Evolutionary conservation across 2,329 filamentous ascomycete species (phyloP).

Genomic region (Diaporthe australafricana): DNA sequence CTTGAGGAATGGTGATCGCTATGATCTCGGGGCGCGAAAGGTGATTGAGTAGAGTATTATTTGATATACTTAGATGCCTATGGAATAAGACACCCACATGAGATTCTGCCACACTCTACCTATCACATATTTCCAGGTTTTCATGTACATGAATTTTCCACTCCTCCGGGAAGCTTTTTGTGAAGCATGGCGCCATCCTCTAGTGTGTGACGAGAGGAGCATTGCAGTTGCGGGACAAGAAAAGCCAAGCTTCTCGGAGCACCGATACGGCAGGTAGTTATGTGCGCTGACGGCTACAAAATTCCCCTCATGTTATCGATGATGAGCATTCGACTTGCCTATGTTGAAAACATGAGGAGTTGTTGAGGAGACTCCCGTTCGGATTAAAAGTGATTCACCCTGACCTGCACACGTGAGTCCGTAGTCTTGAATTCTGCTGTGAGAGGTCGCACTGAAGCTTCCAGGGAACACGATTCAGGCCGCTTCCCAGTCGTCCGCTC

Average conservation of each 20-base stretch:
- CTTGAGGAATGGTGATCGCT: constrained; percentile 44
- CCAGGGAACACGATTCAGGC: too few species aligned
- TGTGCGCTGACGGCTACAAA: constrained; percentile 24
- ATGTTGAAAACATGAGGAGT: neutral
- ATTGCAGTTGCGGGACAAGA: constrained; percentile 18
- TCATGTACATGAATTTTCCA: accelerated
- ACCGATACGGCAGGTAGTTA: constrained; percentile 11
- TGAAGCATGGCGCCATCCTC: constrained; percentile 9
- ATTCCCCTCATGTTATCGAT: constrained; percentile 21
- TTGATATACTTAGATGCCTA: too few species aligned
- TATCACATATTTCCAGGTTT: neutral
- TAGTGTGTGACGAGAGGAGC: constrained; percentile 18
- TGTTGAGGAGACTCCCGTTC: neutral
- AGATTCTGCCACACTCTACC: neutral
- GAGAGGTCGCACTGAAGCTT: neutral
- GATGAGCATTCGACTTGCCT: neutral
- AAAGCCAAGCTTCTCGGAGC: constrained; percentile 19
- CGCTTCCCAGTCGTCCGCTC: accelerated
- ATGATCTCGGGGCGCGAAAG: constrained; percentile 44
- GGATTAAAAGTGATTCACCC: neutral
- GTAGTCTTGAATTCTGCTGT: neutral
- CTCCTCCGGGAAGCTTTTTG: neutral
- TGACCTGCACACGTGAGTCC: neutral
- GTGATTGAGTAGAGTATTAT: constrained; percentile 43
- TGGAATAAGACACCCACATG: too few species aligned